Evolutionary conservation across 768 basidiomycete genomes (phyloP).

Genomic region (Agrocybe chaxingu): DNA sequence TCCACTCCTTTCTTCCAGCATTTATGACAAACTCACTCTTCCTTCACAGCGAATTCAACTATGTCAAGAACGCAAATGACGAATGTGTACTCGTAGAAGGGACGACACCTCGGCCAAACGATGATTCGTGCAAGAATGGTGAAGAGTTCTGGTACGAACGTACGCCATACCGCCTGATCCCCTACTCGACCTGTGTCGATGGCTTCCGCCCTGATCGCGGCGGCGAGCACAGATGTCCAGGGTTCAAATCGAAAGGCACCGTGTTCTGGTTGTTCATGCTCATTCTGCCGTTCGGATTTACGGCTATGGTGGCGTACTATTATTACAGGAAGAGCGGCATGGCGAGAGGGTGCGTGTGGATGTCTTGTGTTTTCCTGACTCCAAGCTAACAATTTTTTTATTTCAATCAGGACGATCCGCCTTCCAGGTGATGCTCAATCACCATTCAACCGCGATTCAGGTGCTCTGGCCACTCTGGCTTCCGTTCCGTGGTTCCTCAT

Average conservation of each 20-base stretch:
- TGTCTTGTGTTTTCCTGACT: conserved; percentile 1
- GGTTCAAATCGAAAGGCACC: conserved; percentile 64
- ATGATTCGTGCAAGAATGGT: conserved; percentile 57
- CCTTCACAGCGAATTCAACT: conserved; percentile 85
- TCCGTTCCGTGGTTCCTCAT: conserved; percentile 90
- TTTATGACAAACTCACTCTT: background rate
- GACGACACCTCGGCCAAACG: conserved; percentile 56
- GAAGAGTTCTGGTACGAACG: conserved; percentile 92
- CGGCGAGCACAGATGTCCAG: conserved; percentile 72
- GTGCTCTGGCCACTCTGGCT: conserved; percentile 65
- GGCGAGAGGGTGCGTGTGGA: conserved; percentile 63
- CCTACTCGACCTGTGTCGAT: conserved; percentile 82
- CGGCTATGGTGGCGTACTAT: conserved; percentile 74
- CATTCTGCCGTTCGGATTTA: conserved; percentile 73
- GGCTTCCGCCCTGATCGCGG: conserved; percentile 82
- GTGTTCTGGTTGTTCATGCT: conserved; percentile 86
- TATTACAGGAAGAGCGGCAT: conserved; percentile 76
- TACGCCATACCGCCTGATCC: conserved; percentile 87
- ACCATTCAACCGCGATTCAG: conserved; percentile 32
- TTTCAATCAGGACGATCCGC: conserved; percentile 63
- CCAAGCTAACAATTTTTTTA: conserved; percentile 10
- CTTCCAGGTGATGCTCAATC: conserved; percentile 56
- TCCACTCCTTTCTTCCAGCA: background rate
- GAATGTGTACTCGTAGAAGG: conserved; percentile 79
- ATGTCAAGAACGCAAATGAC: conserved; percentile 62